Conservation (phyloP, 2,329 filamentous ascomycete genomes). For the Trichoderma pleuroti region DNA sequence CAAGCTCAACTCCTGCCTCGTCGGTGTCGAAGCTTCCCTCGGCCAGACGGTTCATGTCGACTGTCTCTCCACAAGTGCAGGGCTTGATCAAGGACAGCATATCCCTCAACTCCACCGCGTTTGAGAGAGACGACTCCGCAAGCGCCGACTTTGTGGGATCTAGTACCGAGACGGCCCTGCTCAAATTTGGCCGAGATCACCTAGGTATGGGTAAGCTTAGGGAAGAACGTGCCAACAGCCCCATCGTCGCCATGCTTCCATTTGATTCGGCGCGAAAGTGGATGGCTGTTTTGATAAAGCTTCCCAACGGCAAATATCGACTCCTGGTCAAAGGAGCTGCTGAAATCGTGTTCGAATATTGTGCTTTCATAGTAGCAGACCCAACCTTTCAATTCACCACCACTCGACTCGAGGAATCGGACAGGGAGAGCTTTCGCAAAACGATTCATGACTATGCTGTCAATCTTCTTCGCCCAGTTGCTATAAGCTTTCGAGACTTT, state of each 20-base stretch:
- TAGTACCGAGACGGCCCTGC: slow-evolving; percentile 53
- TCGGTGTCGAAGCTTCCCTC: slow-evolving; percentile 26
- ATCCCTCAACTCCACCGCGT: slow-evolving; percentile 51
- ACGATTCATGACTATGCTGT: slow-evolving; percentile 55
- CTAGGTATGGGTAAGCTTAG: slow-evolving; percentile 44
- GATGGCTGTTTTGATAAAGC: slow-evolving; percentile 53
- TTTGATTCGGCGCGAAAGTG: slow-evolving; percentile 55
- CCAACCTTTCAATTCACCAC: slow-evolving; percentile 36
- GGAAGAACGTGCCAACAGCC: slow-evolving; percentile 45
- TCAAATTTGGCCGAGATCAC: slow-evolving; percentile 49
- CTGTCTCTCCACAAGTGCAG: slow-evolving; percentile 35
- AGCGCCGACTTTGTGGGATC: slow-evolving; percentile 47
- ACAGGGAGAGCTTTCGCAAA: slow-evolving; percentile 31
- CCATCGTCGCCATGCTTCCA: slow-evolving; percentile 47
- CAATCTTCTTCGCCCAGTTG: slow-evolving; percentile 71
- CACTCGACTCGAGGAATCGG: slow-evolving; percentile 30
- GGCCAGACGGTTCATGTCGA: slow-evolving; percentile 30
- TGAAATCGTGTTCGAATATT: slow-evolving; percentile 50
- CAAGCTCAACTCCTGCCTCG: not conserved
- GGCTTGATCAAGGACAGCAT: slow-evolving; percentile 39
- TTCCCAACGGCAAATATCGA: slow-evolving; percentile 45
- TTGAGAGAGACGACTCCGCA: slow-evolving; percentile 43
- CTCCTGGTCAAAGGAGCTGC: slow-evolving; percentile 56
- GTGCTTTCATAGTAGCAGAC: slow-evolving; percentile 42
- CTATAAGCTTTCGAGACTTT: slow-evolving; percentile 70